Evolutionary conservation across 257 asterid species (phyloP), one percentile per base, ranked within the genome.

Genomic region (Cinchona pubescens): DNA sequence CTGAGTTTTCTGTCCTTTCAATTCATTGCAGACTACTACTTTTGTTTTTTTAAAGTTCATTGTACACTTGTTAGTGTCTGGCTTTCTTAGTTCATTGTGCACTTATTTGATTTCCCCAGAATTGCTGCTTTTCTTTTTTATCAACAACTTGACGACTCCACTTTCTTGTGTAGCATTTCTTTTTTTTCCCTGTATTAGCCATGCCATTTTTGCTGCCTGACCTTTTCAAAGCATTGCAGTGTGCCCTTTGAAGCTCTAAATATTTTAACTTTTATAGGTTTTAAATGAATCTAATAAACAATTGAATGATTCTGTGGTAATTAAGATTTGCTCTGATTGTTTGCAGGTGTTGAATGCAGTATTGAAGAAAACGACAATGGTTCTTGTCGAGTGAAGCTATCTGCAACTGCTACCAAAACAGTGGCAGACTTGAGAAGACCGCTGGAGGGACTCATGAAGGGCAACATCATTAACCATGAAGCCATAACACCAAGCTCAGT

Each of bases 381-480:
- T 73, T 83, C 93, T 37, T 88, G 81, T 75, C 86, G 90, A 60
- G 96, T 95, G 53, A 90, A 82, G 87, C 81, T 92, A 77, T 89
- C 96, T 83, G 99, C 97, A 56, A 72, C 72, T 69, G 96, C 96
- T 77, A 95, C 98, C 46, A 91, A 83, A 88, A 74, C 66, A 11
- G 91, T 95, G 76, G 93, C 90, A 37, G 99, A 95, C 76, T 65
- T 88, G 80, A 88, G 96, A 75, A 84, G 81, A 66, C 95, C 94
- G 13, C 75, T 95, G 55, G 90, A 90, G 82, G 81, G 71, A 73
- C 94, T 92, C 75, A 88, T 89, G 93, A 87, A 85, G 78, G 99
- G 99, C 72, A 87, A 81, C 53, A 72, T 66, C 48, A 30, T 95
- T 71, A 80, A 85, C 15, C 88, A 95, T 74, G 82, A 84, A 11